Evolutionary conservation across 495 filamentous ascomycete genomes (phyloP), one percentile per base, ranked within the genome.

Genomic region (Podospora comata): DNA sequence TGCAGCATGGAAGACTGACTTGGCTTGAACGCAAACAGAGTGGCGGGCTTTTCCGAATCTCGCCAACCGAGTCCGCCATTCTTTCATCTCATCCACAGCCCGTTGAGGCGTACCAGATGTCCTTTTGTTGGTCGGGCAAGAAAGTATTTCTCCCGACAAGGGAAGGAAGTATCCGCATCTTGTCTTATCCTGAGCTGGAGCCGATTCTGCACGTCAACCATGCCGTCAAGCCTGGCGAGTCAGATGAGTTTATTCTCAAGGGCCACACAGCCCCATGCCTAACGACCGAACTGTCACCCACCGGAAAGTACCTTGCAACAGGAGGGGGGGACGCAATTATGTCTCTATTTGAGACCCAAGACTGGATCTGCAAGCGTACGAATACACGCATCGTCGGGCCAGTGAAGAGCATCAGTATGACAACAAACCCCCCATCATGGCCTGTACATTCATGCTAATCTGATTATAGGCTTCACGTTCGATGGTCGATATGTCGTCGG

Each of bases 251-350:
- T 77, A 88, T 87, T 53, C 84, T 97, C n/a, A 88, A 89, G 71
- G 93, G 90, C 5, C 93, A 97, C 75, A 93, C 92, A 13, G 92
- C 90, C 3, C 82, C 92, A 23, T 94, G 91, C 71, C 82, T 91
- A 66, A 84, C 89, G 11, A 81, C 90, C 54, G 84, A 89, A 64
- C 82, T 93, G 58, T 90, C 91, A 11, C 92, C 93, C 1, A 89
- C 86, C 20, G 92, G 89, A 44, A 85, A 87, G 60, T 92, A 92
- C 73, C 84, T 99, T 20, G 95, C 96, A 19, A 88, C 94, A 3
- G 96, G 94, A 55, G 94, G 92, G 9, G 90, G 89, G 64, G 96
- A 99, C 78, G 91, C 93, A 0, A 85, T 97, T 18, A 90, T 97
- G 61, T 84, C 90, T 5, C 85, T 98, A 18, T 99, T 94, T 90